Evolutionary conservation across 441 rosid genomes (phyloP), one percentile per base, ranked within the genome.

Genomic region (Adansonia gregorii): DNA sequence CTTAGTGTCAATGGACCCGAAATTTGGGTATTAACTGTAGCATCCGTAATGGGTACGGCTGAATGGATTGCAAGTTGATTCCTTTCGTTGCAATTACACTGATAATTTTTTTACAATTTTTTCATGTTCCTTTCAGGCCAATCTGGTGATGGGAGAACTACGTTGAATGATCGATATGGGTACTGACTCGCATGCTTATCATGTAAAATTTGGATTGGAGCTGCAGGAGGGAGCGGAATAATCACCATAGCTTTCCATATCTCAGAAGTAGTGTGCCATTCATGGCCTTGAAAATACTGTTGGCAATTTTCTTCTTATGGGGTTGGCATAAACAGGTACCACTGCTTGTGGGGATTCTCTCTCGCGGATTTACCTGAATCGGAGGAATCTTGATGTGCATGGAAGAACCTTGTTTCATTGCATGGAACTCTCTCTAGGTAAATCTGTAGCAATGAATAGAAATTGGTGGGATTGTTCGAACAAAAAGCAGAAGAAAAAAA

Each of bases 141-240:
- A 90, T 92, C 97, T 17, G 99, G 98, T 66, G 98, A 96, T 80
- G 98, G 99, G 49, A 85, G 97, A 77, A 96, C 99, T 0, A 83
- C 94, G 67, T 85, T 94, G 61, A 96, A 96, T 79, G 97, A 96
- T 61, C 93, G 93, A 15, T 88, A 76, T 58, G 99, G 99, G 19
- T 96, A 94, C 73, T 96, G 82, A 91, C 17, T 61, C 54, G 14
- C 54, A 71, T 46, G 60, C 58, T 64, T 27, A 39, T 45, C 43
- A 11, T 48, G 14, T 49, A 46, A 8, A 2, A 10, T 71, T 51
- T 67, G 3, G 17, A 8, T 31, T 27, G 4, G 59, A 31, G 74
- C 3, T 51, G 46, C 60, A 52, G 14, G 7, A 6, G 19, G 0
- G 4, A 61, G 46, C 3, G 8, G 68, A 70, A 15, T 55, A 17